phyloP scores from a whole-genome alignment of 148 eudicot genomes.

The Amaranthus palmeri region DNA sequence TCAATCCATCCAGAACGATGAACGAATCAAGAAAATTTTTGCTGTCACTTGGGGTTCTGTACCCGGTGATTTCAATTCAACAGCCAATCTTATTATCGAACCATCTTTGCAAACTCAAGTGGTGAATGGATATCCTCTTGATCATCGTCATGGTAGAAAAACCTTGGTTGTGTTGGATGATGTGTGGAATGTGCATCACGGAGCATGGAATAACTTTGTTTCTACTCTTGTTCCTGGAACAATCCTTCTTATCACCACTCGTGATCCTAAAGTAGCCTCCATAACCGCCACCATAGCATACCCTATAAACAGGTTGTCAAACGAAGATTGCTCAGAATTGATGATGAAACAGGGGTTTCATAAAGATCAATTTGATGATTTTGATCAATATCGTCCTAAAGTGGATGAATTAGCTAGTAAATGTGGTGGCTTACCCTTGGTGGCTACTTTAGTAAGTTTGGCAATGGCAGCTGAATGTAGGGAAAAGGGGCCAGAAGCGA shows the following conservation, averaged over 20 bases:
- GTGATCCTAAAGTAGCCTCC: slow-evolving; percentile 8
- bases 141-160: not conserved
- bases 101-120: not conserved
- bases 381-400: not conserved
- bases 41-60: not conserved
- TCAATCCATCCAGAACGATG: not conserved
- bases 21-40: not conserved
- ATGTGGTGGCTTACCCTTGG: slow-evolving; percentile 18
- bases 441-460: not conserved
- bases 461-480: not conserved
- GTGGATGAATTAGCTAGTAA: not conserved
- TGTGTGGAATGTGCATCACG: slow-evolving; percentile 1
- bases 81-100: not conserved
- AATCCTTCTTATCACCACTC: slow-evolving; percentile 9
- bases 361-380: not conserved
- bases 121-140: not conserved
- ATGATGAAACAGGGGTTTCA: not conserved
- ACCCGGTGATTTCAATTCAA: not conserved
- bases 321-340: slow-evolving; percentile 4
- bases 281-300: not conserved
- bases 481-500: not conserved
- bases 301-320: not conserved
- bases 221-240: not conserved
- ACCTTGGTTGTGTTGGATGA: slow-evolving; percentile 14
- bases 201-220: not conserved